A percentile compares a stretch with the other conserved stretches of the same genome.
Evolutionary conservation across 2,329 filamentous ascomycete species (phyloP).

Genomic region (Capronia coronata): DNA sequence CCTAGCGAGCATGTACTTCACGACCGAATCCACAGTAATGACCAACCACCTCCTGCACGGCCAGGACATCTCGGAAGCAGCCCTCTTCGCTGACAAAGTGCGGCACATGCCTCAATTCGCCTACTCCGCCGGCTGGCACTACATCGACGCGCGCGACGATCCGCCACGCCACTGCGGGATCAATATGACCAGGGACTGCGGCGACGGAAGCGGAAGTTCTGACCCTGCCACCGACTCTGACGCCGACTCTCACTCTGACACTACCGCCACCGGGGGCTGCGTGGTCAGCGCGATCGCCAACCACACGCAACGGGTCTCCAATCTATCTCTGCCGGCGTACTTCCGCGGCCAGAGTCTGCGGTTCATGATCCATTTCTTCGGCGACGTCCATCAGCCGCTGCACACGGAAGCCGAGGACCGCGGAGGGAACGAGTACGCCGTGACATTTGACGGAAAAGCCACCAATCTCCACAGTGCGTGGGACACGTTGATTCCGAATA

Average conservation of each 20-base stretch:
- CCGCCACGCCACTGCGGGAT: slow-evolving; percentile 25
- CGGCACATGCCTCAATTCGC: slow-evolving; percentile 27
- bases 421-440: slow-evolving; percentile 63
- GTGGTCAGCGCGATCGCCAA: slow-evolving; percentile 50
- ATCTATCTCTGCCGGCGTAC: slow-evolving; percentile 32
- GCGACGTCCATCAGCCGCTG: slow-evolving; percentile 70
- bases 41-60: slow-evolving; percentile 25
- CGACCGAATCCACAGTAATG: slow-evolving; percentile 12
- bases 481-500: slow-evolving; percentile 47
- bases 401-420: slow-evolving; percentile 53
- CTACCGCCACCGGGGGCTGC: slow-evolving; percentile 32
- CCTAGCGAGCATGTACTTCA: slow-evolving; percentile 38
- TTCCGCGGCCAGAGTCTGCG: slow-evolving; percentile 38
- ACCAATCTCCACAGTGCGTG: slow-evolving; percentile 67
- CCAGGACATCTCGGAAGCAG: slow-evolving; percentile 29
- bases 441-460: slow-evolving; percentile 52
- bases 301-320: slow-evolving; percentile 38
- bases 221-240: no score
- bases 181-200: slow-evolving; percentile 44
- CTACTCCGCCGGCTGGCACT: slow-evolving; percentile 27
- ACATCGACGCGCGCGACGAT: slow-evolving; percentile 27
- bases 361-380: slow-evolving; percentile 52
- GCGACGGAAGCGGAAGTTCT: slow-evolving; percentile 37
- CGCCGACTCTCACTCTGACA: no score
- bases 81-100: slow-evolving; percentile 28